A percentile compares a stretch with the other conserved stretches of the same genome.
phyloP scores from a whole-genome alignment of 208 protist species.

The Acanthamoeba healyi region DNA sequence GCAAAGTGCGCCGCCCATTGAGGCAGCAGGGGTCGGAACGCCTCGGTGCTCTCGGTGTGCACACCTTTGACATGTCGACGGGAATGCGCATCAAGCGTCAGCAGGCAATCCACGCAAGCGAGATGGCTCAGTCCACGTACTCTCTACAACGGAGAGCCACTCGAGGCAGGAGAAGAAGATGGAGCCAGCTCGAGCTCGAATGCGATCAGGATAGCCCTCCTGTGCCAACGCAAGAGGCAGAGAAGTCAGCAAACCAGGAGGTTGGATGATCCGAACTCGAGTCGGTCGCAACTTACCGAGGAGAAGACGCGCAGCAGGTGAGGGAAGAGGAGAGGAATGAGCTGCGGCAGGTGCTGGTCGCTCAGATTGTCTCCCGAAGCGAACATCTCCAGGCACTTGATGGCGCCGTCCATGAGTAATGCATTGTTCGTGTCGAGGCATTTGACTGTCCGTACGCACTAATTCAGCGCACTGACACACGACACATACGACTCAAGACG shows the following conservation, averaged over 20 bases:
- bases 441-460: slow-evolving; percentile 49
- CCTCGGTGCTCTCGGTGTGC: neutral
- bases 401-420: slow-evolving; percentile 20
- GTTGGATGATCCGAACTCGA: neutral
- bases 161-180: slow-evolving; percentile 52
- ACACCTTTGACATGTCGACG: neutral
- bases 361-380: slow-evolving; percentile 62
- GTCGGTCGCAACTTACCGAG: neutral
- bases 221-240: neutral
- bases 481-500: neutral
- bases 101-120: neutral
- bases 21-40: slow-evolving; percentile 2
- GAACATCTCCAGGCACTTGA: slow-evolving; percentile 72
- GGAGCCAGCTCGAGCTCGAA: slow-evolving; percentile 6
- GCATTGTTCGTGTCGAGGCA: slow-evolving; percentile 40
- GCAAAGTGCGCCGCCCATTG: slow-evolving; percentile 53
- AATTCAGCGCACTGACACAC: neutral
- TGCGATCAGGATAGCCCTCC: slow-evolving; percentile 39
- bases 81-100: neutral
- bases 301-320: slow-evolving; percentile 56
- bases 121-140: neutral
- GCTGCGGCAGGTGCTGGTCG: slow-evolving; percentile 69
- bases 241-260: neutral
- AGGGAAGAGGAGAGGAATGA: slow-evolving; percentile 54
- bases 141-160: slow-evolving; percentile 35